Evolutionary conservation across 2,329 filamentous ascomycete genomes (phyloP).

Genomic region (Monosporascus sp.): DNA sequence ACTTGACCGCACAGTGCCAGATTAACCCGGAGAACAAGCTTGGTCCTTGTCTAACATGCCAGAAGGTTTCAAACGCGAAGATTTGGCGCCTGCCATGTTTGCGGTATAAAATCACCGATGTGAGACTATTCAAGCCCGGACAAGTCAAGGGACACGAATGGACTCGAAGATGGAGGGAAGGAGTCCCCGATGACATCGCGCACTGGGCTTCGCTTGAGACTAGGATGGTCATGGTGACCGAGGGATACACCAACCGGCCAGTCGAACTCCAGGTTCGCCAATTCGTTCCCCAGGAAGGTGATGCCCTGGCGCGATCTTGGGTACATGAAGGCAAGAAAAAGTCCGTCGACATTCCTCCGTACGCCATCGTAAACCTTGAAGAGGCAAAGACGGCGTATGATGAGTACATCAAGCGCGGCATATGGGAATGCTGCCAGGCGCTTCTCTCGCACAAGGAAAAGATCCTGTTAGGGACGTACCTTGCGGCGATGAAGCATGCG

Average conservation of each 20-base stretch:
- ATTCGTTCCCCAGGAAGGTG: constrained; percentile 51
- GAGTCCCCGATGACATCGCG: constrained; percentile 49
- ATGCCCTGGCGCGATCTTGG: constrained; percentile 52
- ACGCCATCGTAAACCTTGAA: constrained; percentile 51
- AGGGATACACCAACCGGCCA: constrained; percentile 45
- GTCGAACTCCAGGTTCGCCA: constrained; percentile 47
- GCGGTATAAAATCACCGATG: constrained; percentile 56
- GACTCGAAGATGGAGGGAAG: constrained; percentile 54
- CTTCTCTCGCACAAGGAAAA: constrained; percentile 32
- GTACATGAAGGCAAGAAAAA: constrained; percentile 38
- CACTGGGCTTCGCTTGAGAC: constrained; percentile 50
- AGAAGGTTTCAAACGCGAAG: constrained; percentile 44
- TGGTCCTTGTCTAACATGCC: constrained; percentile 49
- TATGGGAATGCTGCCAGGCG: constrained; percentile 42
- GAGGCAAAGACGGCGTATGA: constrained; percentile 44
- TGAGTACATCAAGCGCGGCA: constrained; percentile 43
- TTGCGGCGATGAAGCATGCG: constrained; percentile 36
- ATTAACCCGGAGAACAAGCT: constrained; percentile 41
- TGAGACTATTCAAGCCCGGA: constrained; percentile 53
- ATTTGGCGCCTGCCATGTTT: constrained; percentile 52
- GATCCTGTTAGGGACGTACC: constrained; percentile 47
- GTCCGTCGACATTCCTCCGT: constrained; percentile 49
- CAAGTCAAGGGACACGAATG: constrained; percentile 55
- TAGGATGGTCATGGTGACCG: constrained; percentile 45
- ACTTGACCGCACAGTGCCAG: constrained; percentile 40